Percentiles rank a stretch among this genome's conserved stretches.
Evolutionary conservation across 441 rosid species (phyloP).

Genomic region (Omphalea diandra): DNA sequence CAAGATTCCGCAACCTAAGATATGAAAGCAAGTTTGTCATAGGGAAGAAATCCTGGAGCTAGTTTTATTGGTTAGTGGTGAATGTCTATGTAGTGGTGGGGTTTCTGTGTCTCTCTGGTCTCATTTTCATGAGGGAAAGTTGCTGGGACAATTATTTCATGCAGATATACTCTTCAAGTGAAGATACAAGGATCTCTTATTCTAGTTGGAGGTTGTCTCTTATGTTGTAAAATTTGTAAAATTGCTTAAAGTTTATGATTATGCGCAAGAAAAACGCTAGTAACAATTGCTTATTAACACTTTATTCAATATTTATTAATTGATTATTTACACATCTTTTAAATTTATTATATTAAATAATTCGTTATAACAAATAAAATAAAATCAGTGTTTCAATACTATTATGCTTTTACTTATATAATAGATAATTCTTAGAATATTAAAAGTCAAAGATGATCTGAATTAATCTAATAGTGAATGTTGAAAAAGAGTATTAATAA

Average conservation of each 20-base stretch:
- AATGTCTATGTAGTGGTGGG: slow-evolving; percentile 7
- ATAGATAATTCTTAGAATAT: too few relatives aligned
- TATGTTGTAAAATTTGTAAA: not conserved
- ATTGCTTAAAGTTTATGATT: not conserved
- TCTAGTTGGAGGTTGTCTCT: slow-evolving; percentile 19
- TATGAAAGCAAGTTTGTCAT: not conserved
- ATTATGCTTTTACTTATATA: too few relatives aligned
- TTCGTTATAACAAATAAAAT: not conserved
- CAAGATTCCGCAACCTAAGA: not conserved
- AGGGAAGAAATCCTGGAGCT: not conserved
- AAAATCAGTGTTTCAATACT: too few relatives aligned
- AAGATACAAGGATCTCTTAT: slow-evolving; percentile 5
- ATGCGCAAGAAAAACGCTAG: too few relatives aligned
- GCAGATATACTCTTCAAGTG: not conserved
- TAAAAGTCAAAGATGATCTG: too few relatives aligned
- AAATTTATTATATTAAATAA: too few relatives aligned
- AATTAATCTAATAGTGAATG: too few relatives aligned
- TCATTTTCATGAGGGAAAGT: slow-evolving; percentile 3
- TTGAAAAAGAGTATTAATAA: too few relatives aligned
- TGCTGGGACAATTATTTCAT: too few relatives aligned
- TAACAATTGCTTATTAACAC: too few relatives aligned
- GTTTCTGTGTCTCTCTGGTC: slow-evolving; percentile 3
- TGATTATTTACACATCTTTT: too few relatives aligned
- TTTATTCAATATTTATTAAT: too few relatives aligned
- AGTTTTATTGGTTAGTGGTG: not conserved